Conservation (phyloP, 106 monocot species). For the Alisma plantagoaquatica region DNA sequence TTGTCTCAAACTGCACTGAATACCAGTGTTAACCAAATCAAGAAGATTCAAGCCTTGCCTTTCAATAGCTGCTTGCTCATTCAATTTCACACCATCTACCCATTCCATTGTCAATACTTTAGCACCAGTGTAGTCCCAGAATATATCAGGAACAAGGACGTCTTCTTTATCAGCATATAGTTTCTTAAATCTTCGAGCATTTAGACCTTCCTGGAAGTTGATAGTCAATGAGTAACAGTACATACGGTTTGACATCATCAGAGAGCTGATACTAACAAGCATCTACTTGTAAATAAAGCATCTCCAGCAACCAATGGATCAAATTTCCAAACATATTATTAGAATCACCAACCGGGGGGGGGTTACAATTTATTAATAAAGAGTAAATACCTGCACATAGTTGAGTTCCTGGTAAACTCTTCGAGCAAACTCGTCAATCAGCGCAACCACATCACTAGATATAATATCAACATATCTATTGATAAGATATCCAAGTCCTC, state of each 20-base stretch:
- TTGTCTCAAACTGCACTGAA: constrained; percentile 96
- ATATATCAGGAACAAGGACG: constrained; percentile 91
- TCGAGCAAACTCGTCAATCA: constrained; percentile 94
- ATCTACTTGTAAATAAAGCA: no score
- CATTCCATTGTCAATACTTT: constrained; percentile 99
- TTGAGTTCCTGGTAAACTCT: constrained; percentile 98
- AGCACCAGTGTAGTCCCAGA: constrained; percentile 94
- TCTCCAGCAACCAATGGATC: not conserved
- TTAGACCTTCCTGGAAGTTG: constrained; percentile 86
- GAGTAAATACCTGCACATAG: constrained; percentile 77
- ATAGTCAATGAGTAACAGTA: no score
- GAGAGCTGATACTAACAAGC: not conserved
- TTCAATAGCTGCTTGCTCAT: constrained; percentile 90
- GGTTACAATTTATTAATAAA: not conserved
- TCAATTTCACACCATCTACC: constrained; percentile 91
- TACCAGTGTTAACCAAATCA: constrained; percentile 87
- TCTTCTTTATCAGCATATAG: constrained; percentile 96
- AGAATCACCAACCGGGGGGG: no score
- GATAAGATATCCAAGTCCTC: constrained; percentile 80
- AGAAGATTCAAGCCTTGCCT: constrained; percentile 82
- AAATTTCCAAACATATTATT: not conserved
- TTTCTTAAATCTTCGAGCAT: constrained; percentile 95
- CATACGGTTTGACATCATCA: not conserved
- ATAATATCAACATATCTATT: constrained; percentile 90
- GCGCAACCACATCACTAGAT: constrained; percentile 88